Conservation (phyloP, 2,329 filamentous ascomycete genomes). For the Ambrosiella xylebori region DNA sequence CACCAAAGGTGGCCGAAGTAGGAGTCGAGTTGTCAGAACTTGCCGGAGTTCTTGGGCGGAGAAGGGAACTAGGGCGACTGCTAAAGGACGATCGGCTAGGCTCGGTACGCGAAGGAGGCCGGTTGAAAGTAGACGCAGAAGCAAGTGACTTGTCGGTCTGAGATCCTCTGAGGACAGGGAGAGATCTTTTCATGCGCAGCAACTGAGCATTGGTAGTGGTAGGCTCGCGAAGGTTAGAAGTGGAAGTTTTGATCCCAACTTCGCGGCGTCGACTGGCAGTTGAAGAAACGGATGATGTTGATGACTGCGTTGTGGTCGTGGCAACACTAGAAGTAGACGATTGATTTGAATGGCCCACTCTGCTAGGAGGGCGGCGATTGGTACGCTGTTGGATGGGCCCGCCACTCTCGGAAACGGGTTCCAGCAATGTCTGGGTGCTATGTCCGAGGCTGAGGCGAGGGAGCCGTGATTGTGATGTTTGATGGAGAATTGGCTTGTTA, state of each 20-base stretch:
- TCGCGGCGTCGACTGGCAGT: conserved; percentile 40
- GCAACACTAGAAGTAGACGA: conserved; percentile 49
- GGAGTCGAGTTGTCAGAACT: conserved; percentile 28
- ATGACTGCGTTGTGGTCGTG: conserved; percentile 32
- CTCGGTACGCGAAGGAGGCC: conserved; percentile 27
- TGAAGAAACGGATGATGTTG: conserved; percentile 29
- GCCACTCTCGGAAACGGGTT: conserved; percentile 82
- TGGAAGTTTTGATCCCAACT: conserved; percentile 36
- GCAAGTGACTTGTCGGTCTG: conserved; percentile 31
- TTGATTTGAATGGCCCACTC: conserved; percentile 51
- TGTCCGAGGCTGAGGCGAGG: conserved; percentile 49
- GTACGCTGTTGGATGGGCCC: conserved; percentile 43
- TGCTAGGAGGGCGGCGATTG: conserved; percentile 46
- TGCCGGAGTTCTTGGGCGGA: conserved; percentile 54
- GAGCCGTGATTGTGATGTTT: conserved; percentile 42
- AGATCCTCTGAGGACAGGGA: conserved; percentile 37
- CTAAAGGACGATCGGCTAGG: background rate
- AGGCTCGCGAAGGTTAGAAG: conserved; percentile 34
- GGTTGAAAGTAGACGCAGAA: conserved; percentile 33
- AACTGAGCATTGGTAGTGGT: conserved; percentile 51
- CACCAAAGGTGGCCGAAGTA: background rate
- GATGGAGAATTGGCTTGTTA: conserved; percentile 43
- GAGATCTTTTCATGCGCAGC: conserved; percentile 46
- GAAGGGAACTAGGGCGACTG: conserved; percentile 16
- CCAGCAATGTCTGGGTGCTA: conserved; percentile 58